Percentiles rank a stretch among this genome's conserved stretches.
These are phyloP conservation scores for Pelargonium nanum DNA, from an alignment of 345 rosid genomes.

Conservation along the genomic window DNA sequence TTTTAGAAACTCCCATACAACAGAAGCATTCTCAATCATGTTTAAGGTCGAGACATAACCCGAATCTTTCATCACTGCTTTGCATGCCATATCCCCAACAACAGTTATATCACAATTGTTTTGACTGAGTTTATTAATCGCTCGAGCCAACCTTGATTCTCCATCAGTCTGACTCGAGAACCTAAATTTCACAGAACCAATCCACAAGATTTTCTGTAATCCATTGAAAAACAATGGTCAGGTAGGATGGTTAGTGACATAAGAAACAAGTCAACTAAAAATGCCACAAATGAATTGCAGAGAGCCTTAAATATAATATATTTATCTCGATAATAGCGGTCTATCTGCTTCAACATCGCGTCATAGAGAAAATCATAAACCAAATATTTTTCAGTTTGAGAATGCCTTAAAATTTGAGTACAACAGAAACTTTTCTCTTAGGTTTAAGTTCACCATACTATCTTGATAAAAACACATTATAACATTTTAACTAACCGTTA, in stretches of 20 bases:
- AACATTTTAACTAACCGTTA: no score
- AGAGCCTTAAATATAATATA: not conserved
- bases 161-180: conserved; percentile 23
- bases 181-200: conserved; percentile 48
- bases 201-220: conserved; percentile 48
- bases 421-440: not conserved
- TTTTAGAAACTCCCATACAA: conserved; percentile 55
- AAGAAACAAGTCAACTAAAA: conserved; percentile 4
- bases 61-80: conserved; percentile 24
- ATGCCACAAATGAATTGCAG: not conserved
- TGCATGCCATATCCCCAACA: conserved; percentile 38
- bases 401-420: not conserved
- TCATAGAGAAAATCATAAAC: not conserved
- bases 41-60: conserved; percentile 15
- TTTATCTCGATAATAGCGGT: no score
- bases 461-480: not conserved
- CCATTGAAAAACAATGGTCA: conserved; percentile 7
- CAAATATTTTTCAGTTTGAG: not conserved
- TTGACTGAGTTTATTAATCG: conserved; percentile 25
- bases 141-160: conserved; percentile 28
- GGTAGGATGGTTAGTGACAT: conserved; percentile 1
- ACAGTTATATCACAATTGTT: conserved; percentile 31
- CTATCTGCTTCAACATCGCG: no score
- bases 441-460: not conserved
- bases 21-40: conserved; percentile 37